phyloP scores from a whole-genome alignment of 345 rosid genomes.

The Eutrema yunnanense region DNA sequence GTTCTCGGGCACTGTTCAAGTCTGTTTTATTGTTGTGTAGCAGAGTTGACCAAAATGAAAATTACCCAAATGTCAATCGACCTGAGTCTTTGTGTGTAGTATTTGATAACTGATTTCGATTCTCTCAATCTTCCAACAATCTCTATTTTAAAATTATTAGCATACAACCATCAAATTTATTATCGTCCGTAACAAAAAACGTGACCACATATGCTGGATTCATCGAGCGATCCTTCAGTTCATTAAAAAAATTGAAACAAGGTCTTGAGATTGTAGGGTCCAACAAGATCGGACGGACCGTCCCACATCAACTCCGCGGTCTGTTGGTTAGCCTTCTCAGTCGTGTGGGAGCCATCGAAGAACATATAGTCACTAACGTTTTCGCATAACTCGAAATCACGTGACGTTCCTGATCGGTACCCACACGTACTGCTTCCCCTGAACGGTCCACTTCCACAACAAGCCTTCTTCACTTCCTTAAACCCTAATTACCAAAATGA shows the following conservation, averaged over 20 bases:
- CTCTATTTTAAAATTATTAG: not conserved
- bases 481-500: conserved; percentile 38
- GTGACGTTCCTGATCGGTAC: conserved; percentile 11
- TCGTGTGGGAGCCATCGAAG: conserved; percentile 34
- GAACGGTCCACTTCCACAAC: conserved; percentile 61
- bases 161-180: not conserved
- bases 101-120: not conserved
- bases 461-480: conserved; percentile 52
- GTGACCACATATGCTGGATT: not conserved
- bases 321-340: conserved; percentile 34
- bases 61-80: not conserved
- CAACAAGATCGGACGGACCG: conserved; percentile 21
- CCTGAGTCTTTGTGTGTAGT: not conserved
- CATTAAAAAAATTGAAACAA: conserved; percentile 18
- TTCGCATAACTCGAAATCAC: conserved; percentile 23
- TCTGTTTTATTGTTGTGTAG: not conserved
- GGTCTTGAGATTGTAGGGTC: conserved; percentile 31
- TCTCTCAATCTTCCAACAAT: not conserved
- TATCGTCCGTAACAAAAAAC: not conserved
- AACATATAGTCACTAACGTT: conserved; percentile 34
- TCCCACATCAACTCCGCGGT: conserved; percentile 39
- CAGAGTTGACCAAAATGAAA: not conserved
- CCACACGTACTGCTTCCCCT: conserved; percentile 65
- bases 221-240: not conserved
- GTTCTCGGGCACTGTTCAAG: not conserved